Evolutionary conservation across 768 basidiomycete species (phyloP).

Genomic region (Tubosaeta brunneosetosa): DNA sequence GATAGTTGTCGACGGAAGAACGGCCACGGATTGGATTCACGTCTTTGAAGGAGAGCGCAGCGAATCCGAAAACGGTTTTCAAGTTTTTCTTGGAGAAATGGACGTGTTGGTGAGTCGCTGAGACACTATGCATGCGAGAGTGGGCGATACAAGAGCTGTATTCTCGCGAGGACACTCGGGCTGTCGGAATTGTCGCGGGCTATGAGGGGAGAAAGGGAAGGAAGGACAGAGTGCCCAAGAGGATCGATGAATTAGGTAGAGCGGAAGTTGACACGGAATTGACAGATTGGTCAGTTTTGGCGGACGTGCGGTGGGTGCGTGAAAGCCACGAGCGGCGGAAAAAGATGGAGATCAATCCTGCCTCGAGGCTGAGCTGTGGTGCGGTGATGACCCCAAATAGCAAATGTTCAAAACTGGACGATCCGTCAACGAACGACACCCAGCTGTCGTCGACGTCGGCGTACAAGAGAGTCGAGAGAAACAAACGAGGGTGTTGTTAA

Average conservation of each 20-base stretch:
- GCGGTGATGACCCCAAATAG: slow-evolving; percentile 19
- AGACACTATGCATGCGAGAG: slow-evolving; percentile 43
- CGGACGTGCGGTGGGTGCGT: slow-evolving; percentile 33
- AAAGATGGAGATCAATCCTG: slow-evolving; percentile 27
- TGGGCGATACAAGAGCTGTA: slow-evolving; percentile 15
- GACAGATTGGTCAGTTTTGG: slow-evolving; percentile 27
- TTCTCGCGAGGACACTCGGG: slow-evolving; percentile 24
- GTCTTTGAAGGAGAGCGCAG: slow-evolving; percentile 35
- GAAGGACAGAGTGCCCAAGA: slow-evolving; percentile 22
- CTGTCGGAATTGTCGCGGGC: slow-evolving; percentile 25
- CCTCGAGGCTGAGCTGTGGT: slow-evolving; percentile 29
- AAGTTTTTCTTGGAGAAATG: slow-evolving; percentile 42
- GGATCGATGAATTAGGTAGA: slow-evolving; percentile 30
- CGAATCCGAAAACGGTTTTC: slow-evolving; percentile 45
- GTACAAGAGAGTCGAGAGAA: not conserved
- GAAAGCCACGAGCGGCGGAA: slow-evolving; percentile 32
- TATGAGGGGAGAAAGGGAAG: slow-evolving; percentile 22
- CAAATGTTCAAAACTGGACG: slow-evolving; percentile 14
- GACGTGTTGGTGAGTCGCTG: slow-evolving; percentile 33
- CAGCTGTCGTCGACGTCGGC: slow-evolving; percentile 8
- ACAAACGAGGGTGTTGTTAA: slow-evolving; percentile 22
- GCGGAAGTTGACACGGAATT: slow-evolving; percentile 24
- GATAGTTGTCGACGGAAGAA: slow-evolving; percentile 26
- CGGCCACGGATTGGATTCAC: slow-evolving; percentile 27
- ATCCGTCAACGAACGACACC: slow-evolving; percentile 5